Conservation (phyloP, 2,329 filamentous ascomycete species). For the Xylariaceae sp. region DNA sequence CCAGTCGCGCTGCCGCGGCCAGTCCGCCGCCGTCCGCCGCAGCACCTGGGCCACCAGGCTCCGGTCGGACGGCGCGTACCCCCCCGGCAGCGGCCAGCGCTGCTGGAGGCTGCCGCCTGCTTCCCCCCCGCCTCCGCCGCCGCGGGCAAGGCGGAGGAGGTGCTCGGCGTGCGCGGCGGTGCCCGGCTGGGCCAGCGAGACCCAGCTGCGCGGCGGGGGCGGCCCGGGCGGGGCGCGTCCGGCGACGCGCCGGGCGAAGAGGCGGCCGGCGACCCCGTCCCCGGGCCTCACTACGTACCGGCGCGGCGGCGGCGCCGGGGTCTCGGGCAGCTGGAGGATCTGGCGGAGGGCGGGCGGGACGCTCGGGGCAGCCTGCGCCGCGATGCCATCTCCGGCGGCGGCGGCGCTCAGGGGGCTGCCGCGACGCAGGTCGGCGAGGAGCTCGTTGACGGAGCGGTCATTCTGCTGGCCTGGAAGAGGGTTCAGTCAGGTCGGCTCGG, state of each 20-base stretch:
- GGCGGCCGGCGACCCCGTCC: conserved; percentile 33
- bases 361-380: conserved; percentile 34
- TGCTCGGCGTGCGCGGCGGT: conserved; percentile 17
- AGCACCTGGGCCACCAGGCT: conserved; percentile 47
- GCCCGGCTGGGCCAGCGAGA: conserved; percentile 26
- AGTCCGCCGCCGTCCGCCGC: conserved; percentile 43
- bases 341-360: conserved; percentile 52
- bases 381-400: conserved; percentile 21
- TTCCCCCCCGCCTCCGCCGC: conserved; percentile 1
- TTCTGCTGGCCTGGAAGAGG: conserved; percentile 19
- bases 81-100: conserved; percentile 34
- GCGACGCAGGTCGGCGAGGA: conserved; percentile 50
- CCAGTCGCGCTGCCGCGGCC: conserved; percentile 48
- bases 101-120: conserved; percentile 7
- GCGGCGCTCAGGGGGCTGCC: conserved; percentile 26
- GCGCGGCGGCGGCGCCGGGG: conserved; percentile 43
- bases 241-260: conserved; percentile 39
- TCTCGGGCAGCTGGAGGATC: conserved; percentile 52
- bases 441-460: conserved; percentile 48
- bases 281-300: no score
- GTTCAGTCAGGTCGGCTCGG: background rate
- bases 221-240: conserved; percentile 51
- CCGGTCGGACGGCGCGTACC: conserved; percentile 33
- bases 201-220: conserved; percentile 52
- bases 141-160: no score